A percentile compares a stretch with the other conserved stretches of the same genome.
These are phyloP conservation scores for Tulasnella sp. DNA, from an alignment of 768 basidiomycete genomes.

Conservation along the genomic window DNA sequence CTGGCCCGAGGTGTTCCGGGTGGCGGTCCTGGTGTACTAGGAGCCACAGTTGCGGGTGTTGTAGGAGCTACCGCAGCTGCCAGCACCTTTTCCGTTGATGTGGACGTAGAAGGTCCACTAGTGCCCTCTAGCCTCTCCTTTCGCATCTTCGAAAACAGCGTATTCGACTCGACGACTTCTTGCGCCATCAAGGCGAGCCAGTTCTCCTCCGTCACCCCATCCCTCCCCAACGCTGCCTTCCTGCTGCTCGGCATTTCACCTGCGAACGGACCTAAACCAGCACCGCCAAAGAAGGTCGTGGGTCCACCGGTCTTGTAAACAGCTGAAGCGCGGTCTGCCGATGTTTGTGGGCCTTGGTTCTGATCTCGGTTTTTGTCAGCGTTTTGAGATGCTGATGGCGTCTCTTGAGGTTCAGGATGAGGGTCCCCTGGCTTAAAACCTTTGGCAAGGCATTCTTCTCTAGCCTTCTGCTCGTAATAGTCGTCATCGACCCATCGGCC, in stretches of 20 bases:
- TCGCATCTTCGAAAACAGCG: constrained; percentile 28
- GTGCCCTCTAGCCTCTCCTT: constrained; percentile 25
- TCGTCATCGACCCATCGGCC: constrained; percentile 91
- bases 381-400: constrained; percentile 29
- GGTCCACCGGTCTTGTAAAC: constrained; percentile 80
- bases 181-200: constrained; percentile 82
- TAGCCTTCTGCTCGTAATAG: constrained; percentile 83
- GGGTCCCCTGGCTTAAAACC: constrained; percentile 68
- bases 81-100: background rate
- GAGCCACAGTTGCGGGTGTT: background rate
- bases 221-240: constrained; percentile 65
- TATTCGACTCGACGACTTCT: constrained; percentile 51
- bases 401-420: constrained; percentile 31
- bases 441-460: constrained; percentile 64
- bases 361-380: constrained; percentile 21
- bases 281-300: constrained; percentile 80
- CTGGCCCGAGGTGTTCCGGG: background rate
- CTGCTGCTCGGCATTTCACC: constrained; percentile 77
- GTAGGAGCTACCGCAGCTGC: background rate
- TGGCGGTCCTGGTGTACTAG: background rate
- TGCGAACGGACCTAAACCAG: constrained; percentile 80
- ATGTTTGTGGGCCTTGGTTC: constrained; percentile 25
- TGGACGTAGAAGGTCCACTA: constrained; percentile 9
- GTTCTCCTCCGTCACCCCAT: constrained; percentile 77
- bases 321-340: constrained; percentile 29